These are phyloP conservation scores for Tirmania nivea DNA, from an alignment of 495 filamentous ascomycete genomes.

Conservation along the genomic window DNA sequence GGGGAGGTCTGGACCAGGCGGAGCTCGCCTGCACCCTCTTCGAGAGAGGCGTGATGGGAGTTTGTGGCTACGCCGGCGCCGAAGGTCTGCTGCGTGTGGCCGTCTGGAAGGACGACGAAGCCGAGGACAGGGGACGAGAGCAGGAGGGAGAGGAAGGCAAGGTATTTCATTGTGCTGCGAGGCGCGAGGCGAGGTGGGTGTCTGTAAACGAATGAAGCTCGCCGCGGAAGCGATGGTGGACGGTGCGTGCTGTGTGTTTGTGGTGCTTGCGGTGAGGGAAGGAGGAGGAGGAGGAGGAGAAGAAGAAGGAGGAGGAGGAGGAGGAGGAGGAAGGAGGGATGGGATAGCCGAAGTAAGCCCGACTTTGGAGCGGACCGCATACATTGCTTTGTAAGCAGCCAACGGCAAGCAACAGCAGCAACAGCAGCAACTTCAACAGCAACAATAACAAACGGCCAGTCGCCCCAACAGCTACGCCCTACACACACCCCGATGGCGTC, in stretches of 20 bases:
- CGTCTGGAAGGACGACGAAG: slow-evolving; percentile 10
- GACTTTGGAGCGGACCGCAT: neutral
- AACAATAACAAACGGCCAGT: no score
- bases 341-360: neutral
- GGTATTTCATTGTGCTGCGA: slow-evolving; percentile 16
- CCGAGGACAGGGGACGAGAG: slow-evolving; percentile 7
- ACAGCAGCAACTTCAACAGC: no score
- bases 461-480: no score
- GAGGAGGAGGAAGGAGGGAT: neutral
- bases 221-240: no score
- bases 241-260: no score
- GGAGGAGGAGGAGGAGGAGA: neutral
- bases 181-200: no score
- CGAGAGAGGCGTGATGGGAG: slow-evolving; percentile 12
- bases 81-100: slow-evolving; percentile 5
- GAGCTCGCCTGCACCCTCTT: slow-evolving; percentile 21
- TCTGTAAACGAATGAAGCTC: no score
- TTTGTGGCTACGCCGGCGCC: slow-evolving; percentile 14
- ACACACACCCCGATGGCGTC: slow-evolving; percentile 8
- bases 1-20: slow-evolving; percentile 75
- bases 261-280: neutral
- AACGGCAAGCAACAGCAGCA: no score
- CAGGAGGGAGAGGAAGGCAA: slow-evolving; percentile 11
- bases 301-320: neutral
- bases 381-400: neutral